Base-by-base conservation (phyloP, 208 protist genomes). In the Acanthamoeba lenticulata region DNA sequence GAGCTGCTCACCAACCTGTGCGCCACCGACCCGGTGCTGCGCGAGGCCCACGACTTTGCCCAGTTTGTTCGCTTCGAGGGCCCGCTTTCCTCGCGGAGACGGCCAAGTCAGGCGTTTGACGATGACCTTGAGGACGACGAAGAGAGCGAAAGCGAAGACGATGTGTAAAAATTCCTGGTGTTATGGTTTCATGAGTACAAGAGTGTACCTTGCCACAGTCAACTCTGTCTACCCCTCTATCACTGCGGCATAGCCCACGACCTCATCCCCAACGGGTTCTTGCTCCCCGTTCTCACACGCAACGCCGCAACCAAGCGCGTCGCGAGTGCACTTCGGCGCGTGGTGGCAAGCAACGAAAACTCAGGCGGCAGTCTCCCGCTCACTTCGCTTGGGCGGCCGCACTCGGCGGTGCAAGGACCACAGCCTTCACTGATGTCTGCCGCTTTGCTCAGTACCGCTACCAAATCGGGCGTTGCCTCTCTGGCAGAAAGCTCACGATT, bases 51-150 rank as follows among this genome's bases (percentile, higher is more conserved):
- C 17, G 38, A 44, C 11, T 83, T 83, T 38, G 72, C 72, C 0
- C 72, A 83, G n/a, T 83, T 83, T n/a, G 38, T 83, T 21, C 34
- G 49, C 38, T 52, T 83, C 72, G 72, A 83, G 72, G 72, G 72
- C 3, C 40, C 72, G 40, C 7, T 52, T 15, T 44, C 72, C 0
- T 5, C 72, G 5, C 72, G 13, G 0, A 3, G 40, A 19, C 38
- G 1, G 5, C 72, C 7, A 7, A 34, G 38, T 38, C 32, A 40
- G 65, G 36, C 1, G 0, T 69, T 9, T 34, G 29, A 40, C n/a
- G 36, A 40, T 29, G 65, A 74, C 13, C 29, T 40, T 29, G 65
- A 74, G 0, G 65, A 74, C 27, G 65, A 42, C 24, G 67, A 79
- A 19, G 45, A 49, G 0, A 60, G 52, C 5, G 52, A 60, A n/a